A percentile compares a stretch with the other conserved stretches of the same genome.
phyloP scores from a whole-genome alignment of 2,329 filamentous ascomycete genomes.

The Monilinia laxa region DNA sequence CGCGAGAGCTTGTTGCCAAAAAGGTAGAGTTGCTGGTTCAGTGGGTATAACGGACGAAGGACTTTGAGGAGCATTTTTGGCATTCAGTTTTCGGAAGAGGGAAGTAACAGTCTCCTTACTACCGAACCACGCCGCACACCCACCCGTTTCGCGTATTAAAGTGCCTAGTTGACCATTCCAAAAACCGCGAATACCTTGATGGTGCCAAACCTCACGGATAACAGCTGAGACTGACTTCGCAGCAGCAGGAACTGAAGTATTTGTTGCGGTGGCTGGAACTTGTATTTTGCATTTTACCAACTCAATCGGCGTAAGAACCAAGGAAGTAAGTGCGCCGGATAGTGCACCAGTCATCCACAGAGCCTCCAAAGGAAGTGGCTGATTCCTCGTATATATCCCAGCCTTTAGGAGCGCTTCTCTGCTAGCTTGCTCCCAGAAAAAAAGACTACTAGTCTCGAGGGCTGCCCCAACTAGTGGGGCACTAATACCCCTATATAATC shows the following conservation, averaged over 20 bases:
- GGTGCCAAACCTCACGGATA: conserved; percentile 75
- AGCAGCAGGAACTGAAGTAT: conserved; percentile 46
- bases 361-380: conserved; percentile 69
- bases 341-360: conserved; percentile 80
- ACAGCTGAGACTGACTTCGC: conserved; percentile 66
- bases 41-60: conserved; percentile 14
- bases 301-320: conserved; percentile 92
- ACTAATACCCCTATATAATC: conserved; percentile 86
- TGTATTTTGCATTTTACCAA: conserved; percentile 99
- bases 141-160: conserved; percentile 88
- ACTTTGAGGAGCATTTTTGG: conserved; percentile 39
- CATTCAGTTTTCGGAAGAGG: conserved; percentile 45
- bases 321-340: conserved; percentile 83
- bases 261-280: conserved; percentile 53
- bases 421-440: conserved; percentile 83
- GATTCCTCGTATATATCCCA: conserved; percentile 50
- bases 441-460: conserved; percentile 86
- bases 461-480: conserved; percentile 89
- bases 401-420: conserved; percentile 61
- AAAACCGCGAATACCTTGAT: conserved; percentile 81
- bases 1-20: conserved; percentile 85
- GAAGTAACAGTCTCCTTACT: conserved; percentile 76
- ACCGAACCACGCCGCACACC: conserved; percentile 93
- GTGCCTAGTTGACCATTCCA: conserved; percentile 96
- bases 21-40: conserved; percentile 58